Conservation (phyloP, 1,284 basidiomycete genomes). For the Moniliophthora roreri region DNA sequence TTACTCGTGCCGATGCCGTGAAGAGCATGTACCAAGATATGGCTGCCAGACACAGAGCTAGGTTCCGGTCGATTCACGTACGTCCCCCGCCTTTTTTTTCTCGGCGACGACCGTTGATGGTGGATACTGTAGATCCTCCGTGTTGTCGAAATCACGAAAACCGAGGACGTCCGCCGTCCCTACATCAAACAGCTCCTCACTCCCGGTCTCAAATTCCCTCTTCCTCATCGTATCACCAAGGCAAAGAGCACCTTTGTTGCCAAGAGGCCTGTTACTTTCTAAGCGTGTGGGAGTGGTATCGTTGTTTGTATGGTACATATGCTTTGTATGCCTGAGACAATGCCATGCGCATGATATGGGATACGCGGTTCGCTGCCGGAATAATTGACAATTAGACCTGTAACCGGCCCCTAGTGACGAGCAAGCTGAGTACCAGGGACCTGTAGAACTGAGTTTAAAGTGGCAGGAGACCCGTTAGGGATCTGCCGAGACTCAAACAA, state of each 20-base stretch:
- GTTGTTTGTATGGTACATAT: no score
- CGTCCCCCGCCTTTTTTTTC: constrained; percentile 22
- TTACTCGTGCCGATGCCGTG: constrained; percentile 93
- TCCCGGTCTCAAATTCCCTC: constrained; percentile 95
- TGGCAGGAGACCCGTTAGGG: no score
- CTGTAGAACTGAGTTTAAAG: no score
- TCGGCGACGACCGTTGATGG: constrained; percentile 6
- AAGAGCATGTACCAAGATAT: constrained; percentile 99
- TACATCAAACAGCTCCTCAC: constrained; percentile 97
- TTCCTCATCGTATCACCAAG: constrained; percentile 88
- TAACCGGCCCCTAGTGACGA: no score
- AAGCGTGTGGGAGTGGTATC: constrained; percentile 20
- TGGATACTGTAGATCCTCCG: constrained; percentile 72
- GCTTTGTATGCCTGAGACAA: no score
- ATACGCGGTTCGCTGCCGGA: no score
- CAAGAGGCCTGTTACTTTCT: constrained; percentile 71
- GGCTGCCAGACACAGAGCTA: constrained; percentile 98
- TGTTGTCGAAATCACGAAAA: constrained; percentile 92
- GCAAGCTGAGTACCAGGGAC: no score
- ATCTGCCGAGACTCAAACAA: no score
- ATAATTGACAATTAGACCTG: no score
- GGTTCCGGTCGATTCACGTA: constrained; percentile 98
- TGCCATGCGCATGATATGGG: no score
- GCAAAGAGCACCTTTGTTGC: constrained; percentile 74
- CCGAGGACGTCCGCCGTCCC: constrained; percentile 88